These are phyloP conservation scores for Oemleria cerasiformis DNA, from an alignment of 306 rosid species.

Conservation along the genomic window DNA sequence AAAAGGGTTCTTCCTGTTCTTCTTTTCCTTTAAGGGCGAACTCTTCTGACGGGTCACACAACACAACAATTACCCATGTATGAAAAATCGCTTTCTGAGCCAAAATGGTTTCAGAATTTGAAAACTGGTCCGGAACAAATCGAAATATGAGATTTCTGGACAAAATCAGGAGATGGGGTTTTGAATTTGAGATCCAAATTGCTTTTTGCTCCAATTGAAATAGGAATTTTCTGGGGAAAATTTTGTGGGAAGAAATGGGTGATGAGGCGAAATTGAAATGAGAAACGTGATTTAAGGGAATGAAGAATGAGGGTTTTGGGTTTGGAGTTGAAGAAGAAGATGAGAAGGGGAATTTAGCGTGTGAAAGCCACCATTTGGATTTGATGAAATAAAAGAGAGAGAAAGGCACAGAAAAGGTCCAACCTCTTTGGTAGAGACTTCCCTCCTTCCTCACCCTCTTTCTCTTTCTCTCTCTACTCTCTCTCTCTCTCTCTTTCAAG, in stretches of 20 bases:
- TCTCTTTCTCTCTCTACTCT: neutral
- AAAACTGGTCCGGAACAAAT: neutral
- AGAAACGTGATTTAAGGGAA: constrained; percentile 8
- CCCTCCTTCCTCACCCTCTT: constrained; percentile 13
- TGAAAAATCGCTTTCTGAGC: neutral
- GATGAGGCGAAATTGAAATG: constrained; percentile 5
- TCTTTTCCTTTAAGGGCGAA: constrained; percentile 25
- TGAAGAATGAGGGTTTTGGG: neutral
- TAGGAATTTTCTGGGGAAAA: neutral
- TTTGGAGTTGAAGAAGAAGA: constrained; percentile 12
- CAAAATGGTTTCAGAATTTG: neutral
- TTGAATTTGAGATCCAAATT: neutral
- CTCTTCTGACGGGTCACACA: constrained; percentile 42
- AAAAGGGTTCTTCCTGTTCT: constrained; percentile 62
- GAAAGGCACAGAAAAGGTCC: constrained; percentile 8
- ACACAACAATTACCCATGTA: constrained; percentile 90
- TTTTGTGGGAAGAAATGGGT: neutral
- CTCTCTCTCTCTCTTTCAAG: constrained; percentile 15
- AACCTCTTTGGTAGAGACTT: constrained; percentile 28
- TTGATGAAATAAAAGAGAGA: neutral
- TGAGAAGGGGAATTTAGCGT: constrained; percentile 30
- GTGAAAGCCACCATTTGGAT: constrained; percentile 19
- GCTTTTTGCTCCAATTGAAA: neutral
- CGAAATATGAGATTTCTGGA: neutral
- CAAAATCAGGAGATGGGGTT: neutral